phyloP scores from a whole-genome alignment of 495 filamentous ascomycete genomes.

The Aspergillus wentii region DNA sequence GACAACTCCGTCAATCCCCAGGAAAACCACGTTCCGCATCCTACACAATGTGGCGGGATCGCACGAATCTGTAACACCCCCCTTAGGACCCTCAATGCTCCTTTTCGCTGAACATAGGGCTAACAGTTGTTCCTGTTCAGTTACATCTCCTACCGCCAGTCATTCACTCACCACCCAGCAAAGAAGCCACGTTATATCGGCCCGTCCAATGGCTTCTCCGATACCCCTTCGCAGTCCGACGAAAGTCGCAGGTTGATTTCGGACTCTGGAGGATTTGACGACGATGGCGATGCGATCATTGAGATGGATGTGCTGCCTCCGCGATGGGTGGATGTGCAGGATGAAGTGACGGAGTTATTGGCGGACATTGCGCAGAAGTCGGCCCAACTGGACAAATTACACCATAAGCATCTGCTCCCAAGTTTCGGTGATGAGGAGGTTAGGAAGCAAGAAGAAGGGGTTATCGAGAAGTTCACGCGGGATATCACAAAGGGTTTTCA shows the following conservation, averaged over 20 bases:
- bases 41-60: conserved; percentile 85
- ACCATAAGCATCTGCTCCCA: conserved; percentile 94
- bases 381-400: conserved; percentile 78
- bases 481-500: conserved; percentile 86
- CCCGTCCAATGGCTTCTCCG: conserved; percentile 70
- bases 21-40: conserved; percentile 13
- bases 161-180: conserved; percentile 89
- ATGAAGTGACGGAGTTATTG: conserved; percentile 85
- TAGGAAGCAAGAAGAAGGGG: conserved; percentile 73
- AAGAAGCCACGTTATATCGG: conserved; percentile 72
- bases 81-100: conserved; percentile 5
- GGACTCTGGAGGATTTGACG: conserved; percentile 62
- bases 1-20: conserved; percentile 10
- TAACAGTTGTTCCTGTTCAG: conserved; percentile 39
- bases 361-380: conserved; percentile 76
- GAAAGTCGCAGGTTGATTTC: conserved; percentile 89
- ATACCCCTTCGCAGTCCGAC: conserved; percentile 53
- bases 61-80: conserved; percentile 81
- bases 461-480: conserved; percentile 87
- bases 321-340: conserved; percentile 91
- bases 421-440: conserved; percentile 94
- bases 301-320: conserved; percentile 97
- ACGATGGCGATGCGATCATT: conserved; percentile 91
- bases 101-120: background rate
- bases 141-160: conserved; percentile 98